Evolutionary conservation across 164 flowering plant species (phyloP).

Genomic region (Annona squamosa): DNA sequence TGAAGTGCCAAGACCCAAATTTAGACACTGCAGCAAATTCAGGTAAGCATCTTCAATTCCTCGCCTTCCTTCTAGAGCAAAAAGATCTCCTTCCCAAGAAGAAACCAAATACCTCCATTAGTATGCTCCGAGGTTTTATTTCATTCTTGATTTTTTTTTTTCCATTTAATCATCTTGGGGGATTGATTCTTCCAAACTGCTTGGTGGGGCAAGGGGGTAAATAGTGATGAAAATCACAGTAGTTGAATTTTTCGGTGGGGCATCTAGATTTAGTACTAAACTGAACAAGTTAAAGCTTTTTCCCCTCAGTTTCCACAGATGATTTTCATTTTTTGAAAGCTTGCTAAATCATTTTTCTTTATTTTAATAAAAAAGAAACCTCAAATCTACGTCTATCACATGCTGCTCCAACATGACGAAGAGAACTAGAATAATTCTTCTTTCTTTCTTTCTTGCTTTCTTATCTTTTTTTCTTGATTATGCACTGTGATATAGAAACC

Average conservation of each 20-base stretch:
- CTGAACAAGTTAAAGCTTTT: not conserved
- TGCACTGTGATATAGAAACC: not conserved
- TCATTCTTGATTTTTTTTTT: not conserved
- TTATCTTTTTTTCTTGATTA: not conserved
- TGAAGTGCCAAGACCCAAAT: not conserved
- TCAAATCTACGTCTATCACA: not conserved
- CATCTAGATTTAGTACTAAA: not conserved
- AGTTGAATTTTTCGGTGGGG: not conserved
- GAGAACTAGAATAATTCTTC: not conserved
- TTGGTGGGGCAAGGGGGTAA: not conserved
- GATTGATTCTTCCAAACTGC: not conserved
- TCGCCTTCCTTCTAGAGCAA: not conserved
- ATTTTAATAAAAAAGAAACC: not conserved
- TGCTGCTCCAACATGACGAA: not conserved
- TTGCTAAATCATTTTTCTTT: not conserved
- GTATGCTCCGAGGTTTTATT: not conserved
- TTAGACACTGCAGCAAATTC: not conserved
- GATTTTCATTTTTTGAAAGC: not conserved
- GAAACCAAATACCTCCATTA: not conserved
- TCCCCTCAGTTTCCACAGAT: not conserved
- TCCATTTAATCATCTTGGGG: not conserved
- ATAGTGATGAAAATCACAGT: not conserved
- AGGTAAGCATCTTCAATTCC: not conserved
- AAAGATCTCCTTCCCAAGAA: not conserved
- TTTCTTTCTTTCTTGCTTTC: too few relatives aligned